A percentile compares a stretch with the other conserved stretches of the same genome.
Evolutionary conservation across 2,329 filamentous ascomycete genomes (phyloP).

Genomic region (Diaporthe humulicola): DNA sequence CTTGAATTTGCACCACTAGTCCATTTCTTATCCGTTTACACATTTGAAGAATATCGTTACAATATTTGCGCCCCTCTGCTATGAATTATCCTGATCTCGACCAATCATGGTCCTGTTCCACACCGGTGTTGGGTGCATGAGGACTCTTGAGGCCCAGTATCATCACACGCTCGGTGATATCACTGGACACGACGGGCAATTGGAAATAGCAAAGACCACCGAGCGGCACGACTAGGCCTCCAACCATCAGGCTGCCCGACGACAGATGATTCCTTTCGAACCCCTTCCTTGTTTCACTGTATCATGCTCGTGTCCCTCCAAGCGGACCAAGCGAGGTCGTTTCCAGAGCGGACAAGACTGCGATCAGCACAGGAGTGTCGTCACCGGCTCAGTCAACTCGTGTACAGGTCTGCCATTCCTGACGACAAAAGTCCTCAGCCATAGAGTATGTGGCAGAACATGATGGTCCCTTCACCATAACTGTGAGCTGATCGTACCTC

Average conservation of each 20-base stretch:
- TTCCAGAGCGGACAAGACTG: not conserved
- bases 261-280: not conserved
- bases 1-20: not conserved
- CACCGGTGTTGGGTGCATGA: not conserved
- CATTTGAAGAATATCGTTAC: not conserved
- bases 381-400: not conserved
- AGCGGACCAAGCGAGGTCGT: not conserved
- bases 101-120: not conserved
- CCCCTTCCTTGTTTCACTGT: not conserved
- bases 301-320: constrained; percentile 2
- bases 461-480: not conserved
- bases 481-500: not conserved
- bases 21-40: not conserved
- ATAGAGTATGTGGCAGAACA: not conserved
- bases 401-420: not conserved
- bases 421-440: not conserved
- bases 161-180: not conserved
- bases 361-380: not conserved
- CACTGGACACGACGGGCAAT: not conserved
- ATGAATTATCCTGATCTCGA: rapidly evolving
- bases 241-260: not conserved
- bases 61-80: not conserved
- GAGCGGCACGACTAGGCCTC: not conserved
- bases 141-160: not conserved
- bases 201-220: not conserved